Base-by-base conservation (phyloP, 805 yeast species). In the Candida xiaguanensis region DNA sequence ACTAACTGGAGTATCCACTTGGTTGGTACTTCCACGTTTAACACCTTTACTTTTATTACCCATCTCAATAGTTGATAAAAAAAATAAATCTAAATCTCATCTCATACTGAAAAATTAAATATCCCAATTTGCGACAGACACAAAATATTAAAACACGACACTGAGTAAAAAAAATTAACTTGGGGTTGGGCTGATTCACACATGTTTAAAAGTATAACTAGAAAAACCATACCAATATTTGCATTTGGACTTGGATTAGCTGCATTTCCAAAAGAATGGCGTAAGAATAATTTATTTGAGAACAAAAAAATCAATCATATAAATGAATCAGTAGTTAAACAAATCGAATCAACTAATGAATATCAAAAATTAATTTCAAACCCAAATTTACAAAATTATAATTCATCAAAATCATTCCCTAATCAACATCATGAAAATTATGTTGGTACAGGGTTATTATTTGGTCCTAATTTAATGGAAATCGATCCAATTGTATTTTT, bases 401-500 rank as follows among this genome's bases (percentile, higher is more conserved):
- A 42, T 31, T 40, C 52, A 5, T 50, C 58, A 16, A 31, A 49
- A 5, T 41, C 45, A 9, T 56, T 82, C 29, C 88, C 89, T 0
- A 65, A 58, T 31, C 78, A 77, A 6, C 88, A 83, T 51, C 73
- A 72, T 27, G 51, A 55, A 2, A 75, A 82, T 53, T 84, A 82
- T 58, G 87, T 84, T 8, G 80, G 84, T 0, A 77, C 80, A 36
- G 95, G 95, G 0, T 58, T 85, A 7, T 62, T 88, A 36, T 77
- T 76, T 47, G 90, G 95, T 0, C 76, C 78, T 2, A 72, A 78
- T 13, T 74, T 79, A 44, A 63, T 85, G 45, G 86, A 83, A 40
- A 75, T 85, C 18, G 95, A 87, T 51, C 96, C 96, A 0, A 59
- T 86, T 14, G 70, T 82, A 9, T 82, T 85, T 52, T 51, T 69